phyloP scores from a whole-genome alignment of 1,284 basidiomycete species.

The Phlebopus sp. region DNA sequence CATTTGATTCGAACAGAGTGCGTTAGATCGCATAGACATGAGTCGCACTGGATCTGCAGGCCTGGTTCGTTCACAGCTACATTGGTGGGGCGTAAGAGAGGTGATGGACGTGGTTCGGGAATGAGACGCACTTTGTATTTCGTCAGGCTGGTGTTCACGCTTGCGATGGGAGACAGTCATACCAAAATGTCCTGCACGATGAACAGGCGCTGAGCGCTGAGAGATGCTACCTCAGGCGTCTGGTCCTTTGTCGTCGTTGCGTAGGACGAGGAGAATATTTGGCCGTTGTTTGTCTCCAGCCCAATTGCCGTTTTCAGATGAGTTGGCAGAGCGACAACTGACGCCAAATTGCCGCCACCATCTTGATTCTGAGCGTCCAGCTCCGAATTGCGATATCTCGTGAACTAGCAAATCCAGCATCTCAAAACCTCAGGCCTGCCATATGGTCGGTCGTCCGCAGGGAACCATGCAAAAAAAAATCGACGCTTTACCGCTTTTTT shows the following conservation, averaged over 20 bases:
- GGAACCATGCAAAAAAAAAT: too few species aligned
- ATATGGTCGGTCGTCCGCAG: too few species aligned
- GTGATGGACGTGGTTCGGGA: slow-evolving; percentile 3
- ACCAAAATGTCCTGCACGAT: neutral
- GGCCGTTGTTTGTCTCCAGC: slow-evolving; percentile 12
- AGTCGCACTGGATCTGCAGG: slow-evolving; percentile 72
- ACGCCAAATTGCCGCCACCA: too few species aligned
- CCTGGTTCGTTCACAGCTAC: slow-evolving; percentile 75
- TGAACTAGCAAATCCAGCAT: neutral
- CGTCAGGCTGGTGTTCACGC: slow-evolving; percentile 67
- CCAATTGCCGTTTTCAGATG: too few species aligned
- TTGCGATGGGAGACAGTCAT: slow-evolving; percentile 81
- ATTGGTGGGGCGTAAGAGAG: slow-evolving; percentile 41
- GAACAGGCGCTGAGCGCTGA: neutral
- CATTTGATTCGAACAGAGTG: slow-evolving; percentile 93
- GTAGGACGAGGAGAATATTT: slow-evolving; percentile 17
- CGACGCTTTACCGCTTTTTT: too few species aligned
- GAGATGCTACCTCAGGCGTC: neutral
- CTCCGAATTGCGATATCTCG: too few species aligned
- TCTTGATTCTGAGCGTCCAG: too few species aligned
- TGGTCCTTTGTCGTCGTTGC: slow-evolving; percentile 17
- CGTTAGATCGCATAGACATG: slow-evolving; percentile 72
- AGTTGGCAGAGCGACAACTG: too few species aligned
- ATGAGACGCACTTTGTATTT: slow-evolving; percentile 65
- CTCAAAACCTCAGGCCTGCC: neutral